A percentile compares a stretch with the other conserved stretches of the same genome.
phyloP scores from a whole-genome alignment of 176 grass and related monocot genomes.

The Tillandsia fasciculata region DNA sequence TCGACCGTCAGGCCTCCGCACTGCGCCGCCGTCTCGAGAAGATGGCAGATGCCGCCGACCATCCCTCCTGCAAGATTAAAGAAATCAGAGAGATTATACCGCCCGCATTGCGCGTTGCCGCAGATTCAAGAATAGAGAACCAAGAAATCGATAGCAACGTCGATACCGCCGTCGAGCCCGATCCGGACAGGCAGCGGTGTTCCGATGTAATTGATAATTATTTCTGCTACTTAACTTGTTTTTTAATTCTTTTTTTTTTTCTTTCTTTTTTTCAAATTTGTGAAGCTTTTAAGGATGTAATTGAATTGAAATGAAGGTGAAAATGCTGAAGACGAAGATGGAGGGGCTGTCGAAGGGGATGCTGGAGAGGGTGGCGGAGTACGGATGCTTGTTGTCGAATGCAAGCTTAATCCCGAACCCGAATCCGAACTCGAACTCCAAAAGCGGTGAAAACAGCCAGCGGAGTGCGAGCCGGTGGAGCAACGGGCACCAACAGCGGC shows the following conservation, averaged over 20 bases:
- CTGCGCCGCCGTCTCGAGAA: slow-evolving; percentile 64
- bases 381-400: slow-evolving; percentile 26
- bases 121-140: slow-evolving; percentile 21
- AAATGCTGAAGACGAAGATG: slow-evolving; percentile 76
- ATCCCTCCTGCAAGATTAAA: too few species aligned
- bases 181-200: slow-evolving; percentile 1
- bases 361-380: slow-evolving; percentile 75
- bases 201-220: slow-evolving; percentile 35
- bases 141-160: slow-evolving; percentile 76
- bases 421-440: background rate
- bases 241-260: background rate
- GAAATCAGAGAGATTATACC: too few species aligned
- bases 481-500: slow-evolving; percentile 14
- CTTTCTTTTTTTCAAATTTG: background rate
- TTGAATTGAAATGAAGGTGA: slow-evolving; percentile 39
- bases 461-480: slow-evolving; percentile 31
- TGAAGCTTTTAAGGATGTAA: background rate
- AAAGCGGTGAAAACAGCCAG: background rate
- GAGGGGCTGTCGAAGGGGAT: slow-evolving; percentile 84
- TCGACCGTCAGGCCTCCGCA: slow-evolving; percentile 70
- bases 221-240: background rate
- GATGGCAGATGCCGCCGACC: slow-evolving; percentile 26
- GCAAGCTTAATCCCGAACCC: background rate
- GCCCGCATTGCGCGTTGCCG: too few species aligned
- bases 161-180: background rate